Conservation (phyloP, 1,284 basidiomycete genomes). For the Takashimella tepidaria region DNA sequence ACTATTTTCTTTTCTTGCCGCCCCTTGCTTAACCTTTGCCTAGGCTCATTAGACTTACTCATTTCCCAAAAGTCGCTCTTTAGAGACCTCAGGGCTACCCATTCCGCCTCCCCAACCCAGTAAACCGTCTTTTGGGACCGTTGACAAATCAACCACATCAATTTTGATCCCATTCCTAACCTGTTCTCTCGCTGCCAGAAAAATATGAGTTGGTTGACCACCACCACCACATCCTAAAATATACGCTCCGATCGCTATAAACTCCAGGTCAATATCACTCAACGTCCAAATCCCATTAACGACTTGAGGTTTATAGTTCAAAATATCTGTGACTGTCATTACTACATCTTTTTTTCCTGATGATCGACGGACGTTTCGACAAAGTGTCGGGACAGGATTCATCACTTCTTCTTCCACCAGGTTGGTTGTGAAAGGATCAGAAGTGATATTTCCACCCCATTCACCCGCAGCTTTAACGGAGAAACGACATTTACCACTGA, state of each 20-base stretch:
- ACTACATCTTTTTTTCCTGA: not conserved
- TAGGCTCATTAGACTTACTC: conserved; percentile 1
- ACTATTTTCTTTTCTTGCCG: too few relatives aligned
- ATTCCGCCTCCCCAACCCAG: conserved; percentile 46
- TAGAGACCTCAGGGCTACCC: conserved; percentile 53
- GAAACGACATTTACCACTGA: conserved; percentile 34
- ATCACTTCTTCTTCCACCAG: not conserved
- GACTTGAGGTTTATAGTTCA: not conserved
- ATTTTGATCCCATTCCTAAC: conserved; percentile 25
- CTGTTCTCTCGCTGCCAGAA: conserved; percentile 27
- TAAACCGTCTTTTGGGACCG: conserved; percentile 12
- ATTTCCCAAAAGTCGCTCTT: conserved; percentile 23
- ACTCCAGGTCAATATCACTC: conserved; percentile 37
- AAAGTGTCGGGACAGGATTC: not conserved
- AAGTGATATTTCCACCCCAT: conserved; percentile 14
- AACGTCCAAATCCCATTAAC: conserved; percentile 25
- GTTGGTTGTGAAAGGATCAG: too few relatives aligned
- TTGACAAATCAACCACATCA: conserved; percentile 29
- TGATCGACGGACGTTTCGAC: not conserved
- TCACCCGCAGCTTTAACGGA: conserved; percentile 43
- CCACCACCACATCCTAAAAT: conserved; percentile 42
- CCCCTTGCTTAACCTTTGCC: not conserved
- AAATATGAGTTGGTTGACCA: conserved; percentile 23
- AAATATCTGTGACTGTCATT: not conserved
- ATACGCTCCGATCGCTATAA: conserved; percentile 37